phyloP scores from a whole-genome alignment of 768 basidiomycete species.

The Mycena capillaripes region DNA sequence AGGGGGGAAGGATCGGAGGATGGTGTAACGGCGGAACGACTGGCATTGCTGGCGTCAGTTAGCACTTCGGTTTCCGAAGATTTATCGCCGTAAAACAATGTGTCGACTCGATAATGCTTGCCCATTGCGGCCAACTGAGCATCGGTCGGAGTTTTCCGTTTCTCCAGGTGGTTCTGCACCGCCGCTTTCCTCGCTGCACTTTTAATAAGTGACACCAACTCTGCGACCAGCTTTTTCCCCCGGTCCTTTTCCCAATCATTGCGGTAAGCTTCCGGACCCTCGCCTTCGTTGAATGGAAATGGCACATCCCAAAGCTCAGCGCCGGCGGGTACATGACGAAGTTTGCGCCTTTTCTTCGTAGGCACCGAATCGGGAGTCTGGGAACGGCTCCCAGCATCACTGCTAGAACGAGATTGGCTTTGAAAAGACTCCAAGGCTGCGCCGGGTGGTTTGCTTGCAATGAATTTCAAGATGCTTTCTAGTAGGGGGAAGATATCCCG shows the following conservation, averaged over 20 bases:
- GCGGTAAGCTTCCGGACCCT: slow-evolving; percentile 78
- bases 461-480: slow-evolving; percentile 70
- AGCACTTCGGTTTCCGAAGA: slow-evolving; percentile 41
- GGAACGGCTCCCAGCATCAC: slow-evolving; percentile 9
- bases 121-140: slow-evolving; percentile 22
- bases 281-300: slow-evolving; percentile 79
- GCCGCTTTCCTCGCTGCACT: slow-evolving; percentile 74
- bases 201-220: slow-evolving; percentile 73
- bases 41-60: slow-evolving; percentile 42
- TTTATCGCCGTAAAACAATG: slow-evolving; percentile 24
- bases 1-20: slow-evolving; percentile 19
- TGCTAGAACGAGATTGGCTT: slow-evolving; percentile 9
- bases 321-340: slow-evolving; percentile 81
- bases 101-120: slow-evolving; percentile 32
- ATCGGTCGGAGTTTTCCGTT: slow-evolving; percentile 35
- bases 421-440: slow-evolving; percentile 11
- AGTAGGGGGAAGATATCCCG: slow-evolving; percentile 78
- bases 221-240: slow-evolving; percentile 70
- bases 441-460: slow-evolving; percentile 51
- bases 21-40: neutral
- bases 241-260: slow-evolving; percentile 76
- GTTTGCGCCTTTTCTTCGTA: slow-evolving; percentile 70
- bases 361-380: slow-evolving; percentile 31
- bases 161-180: slow-evolving; percentile 60
- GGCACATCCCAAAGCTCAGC: slow-evolving; percentile 89